Evolutionary conservation across 371 early-diverging fungal species (phyloP), one percentile per base, ranked within the genome.

Genomic region (Syncephalastrum monosporum): DNA sequence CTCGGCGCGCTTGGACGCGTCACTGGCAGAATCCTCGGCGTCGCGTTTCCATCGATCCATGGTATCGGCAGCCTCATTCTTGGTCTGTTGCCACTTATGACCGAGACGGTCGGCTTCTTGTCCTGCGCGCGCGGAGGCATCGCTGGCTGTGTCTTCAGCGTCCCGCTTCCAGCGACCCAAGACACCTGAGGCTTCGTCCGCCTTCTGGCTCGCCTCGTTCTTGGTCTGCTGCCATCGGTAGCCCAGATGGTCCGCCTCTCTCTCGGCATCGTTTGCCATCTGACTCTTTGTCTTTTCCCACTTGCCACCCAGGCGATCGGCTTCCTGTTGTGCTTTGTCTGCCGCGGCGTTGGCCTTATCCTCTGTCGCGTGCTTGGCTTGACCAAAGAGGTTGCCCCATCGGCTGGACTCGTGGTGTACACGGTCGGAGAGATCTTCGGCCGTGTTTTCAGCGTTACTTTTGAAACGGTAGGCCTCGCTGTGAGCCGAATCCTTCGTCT

Each of bases 101-200:
- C 38, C 38, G 38, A 27, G 45, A 45, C 33, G 53, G 15, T 46
- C 43, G n/a, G 38, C 43, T 33, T 61, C 52, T 17, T 59, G 29
- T 19, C 51, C 38, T 13, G 45, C 52, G 3, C 33, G 52, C 8
- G 38, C 44, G 8, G 50, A 50, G 21, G 63, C 49, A 17, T 51
- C 45, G 19, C 57, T 25, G 12, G 57, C 61, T 4, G 33, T 49
- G 5, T 50, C 13, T 4, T 57, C 53, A 25, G 42, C 42, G 29
- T 48, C 56, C n/a, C 57, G 29, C 25, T 46, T 62, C 42, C 42
- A 56, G 23, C 56, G 41, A 53, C 44, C 57, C 56, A 41, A 50
- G 5, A 50, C 50, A 19, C 57, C 50, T 23, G 56, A 51, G 24
- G 16, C 42, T 4, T 53, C 21, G 5, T 25, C 53, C 13, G 53